Conservation (phyloP, 495 filamentous ascomycete genomes). For the Thermochaetoides thermophila region DNA sequence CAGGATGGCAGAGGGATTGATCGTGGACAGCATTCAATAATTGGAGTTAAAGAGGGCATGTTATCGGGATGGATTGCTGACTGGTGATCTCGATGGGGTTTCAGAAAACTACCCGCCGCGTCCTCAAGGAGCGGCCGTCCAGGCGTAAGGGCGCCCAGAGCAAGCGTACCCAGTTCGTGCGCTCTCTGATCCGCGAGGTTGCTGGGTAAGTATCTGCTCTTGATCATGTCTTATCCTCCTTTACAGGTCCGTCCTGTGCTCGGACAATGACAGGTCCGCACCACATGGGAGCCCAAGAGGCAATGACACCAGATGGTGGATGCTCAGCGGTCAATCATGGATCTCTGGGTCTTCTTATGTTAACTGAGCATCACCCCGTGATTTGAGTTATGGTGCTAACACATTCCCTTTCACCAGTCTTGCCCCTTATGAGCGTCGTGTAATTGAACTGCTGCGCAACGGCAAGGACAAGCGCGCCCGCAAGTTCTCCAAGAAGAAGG, state of each 20-base stretch:
- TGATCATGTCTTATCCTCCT: too few species aligned
- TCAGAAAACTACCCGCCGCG: constrained; percentile 84
- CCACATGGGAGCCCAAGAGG: too few species aligned
- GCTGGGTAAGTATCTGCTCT: constrained; percentile 44
- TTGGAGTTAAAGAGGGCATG: neutral
- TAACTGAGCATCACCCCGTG: too few species aligned
- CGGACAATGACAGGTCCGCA: too few species aligned
- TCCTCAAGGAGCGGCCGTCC: constrained; percentile 72
- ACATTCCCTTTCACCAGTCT: constrained; percentile 28
- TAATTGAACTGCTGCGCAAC: constrained; percentile 97
- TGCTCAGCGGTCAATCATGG: too few species aligned
- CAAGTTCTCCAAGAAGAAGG: constrained; percentile 97
- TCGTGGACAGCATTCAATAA: too few species aligned
- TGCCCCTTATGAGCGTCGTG: constrained; percentile 92
- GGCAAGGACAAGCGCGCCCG: constrained; percentile 97
- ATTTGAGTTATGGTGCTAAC: too few species aligned
- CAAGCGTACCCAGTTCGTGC: constrained; percentile 83
- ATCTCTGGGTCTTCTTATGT: too few species aligned
- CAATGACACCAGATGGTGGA: too few species aligned
- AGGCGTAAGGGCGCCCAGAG: constrained; percentile 82
- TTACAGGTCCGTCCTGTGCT: too few species aligned
- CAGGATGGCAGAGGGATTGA: too few species aligned
- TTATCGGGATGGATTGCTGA: constrained; percentile 19
- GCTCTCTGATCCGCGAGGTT: constrained; percentile 89
- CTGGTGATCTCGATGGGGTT: constrained; percentile 14